Percentiles rank a stretch among this genome's conserved stretches.
Evolutionary conservation across 257 asterid species (phyloP).

Genomic region (Cruciata laevipes): DNA sequence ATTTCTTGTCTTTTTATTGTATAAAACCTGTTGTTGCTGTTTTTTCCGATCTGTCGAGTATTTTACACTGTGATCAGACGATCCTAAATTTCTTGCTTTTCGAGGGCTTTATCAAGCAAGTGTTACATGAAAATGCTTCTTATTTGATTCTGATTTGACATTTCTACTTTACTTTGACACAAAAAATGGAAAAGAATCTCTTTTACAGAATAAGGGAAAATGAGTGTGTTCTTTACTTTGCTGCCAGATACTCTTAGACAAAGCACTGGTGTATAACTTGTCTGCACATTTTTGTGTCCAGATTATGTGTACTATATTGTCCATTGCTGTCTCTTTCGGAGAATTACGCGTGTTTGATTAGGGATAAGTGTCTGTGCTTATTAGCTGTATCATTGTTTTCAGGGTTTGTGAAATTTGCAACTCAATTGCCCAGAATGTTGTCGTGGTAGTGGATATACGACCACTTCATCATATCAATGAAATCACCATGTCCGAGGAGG

Average conservation of each 20-base stretch:
- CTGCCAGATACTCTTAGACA: neutral
- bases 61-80: neutral
- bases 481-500: slow-evolving; percentile 24
- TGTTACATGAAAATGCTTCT: neutral
- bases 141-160: neutral
- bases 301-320: neutral
- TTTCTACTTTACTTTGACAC: neutral
- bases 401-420: slow-evolving; percentile 94
- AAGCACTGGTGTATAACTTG: neutral
- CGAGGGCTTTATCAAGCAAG: neutral
- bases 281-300: neutral
- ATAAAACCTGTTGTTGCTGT: slow-evolving; percentile 3
- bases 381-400: slow-evolving; percentile 9
- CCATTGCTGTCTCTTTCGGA: neutral
- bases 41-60: slow-evolving; percentile 7
- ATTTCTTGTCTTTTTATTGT: neutral
- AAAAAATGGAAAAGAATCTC: neutral
- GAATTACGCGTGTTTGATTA: neutral
- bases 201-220: neutral
- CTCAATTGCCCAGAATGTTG: slow-evolving; percentile 65
- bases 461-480: slow-evolving; percentile 38
- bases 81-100: slow-evolving; percentile 7
- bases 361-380: neutral
- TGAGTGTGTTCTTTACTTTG: neutral
- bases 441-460: slow-evolving; percentile 49